These are phyloP conservation scores for Paxillus ammoniavirescens DNA, from an alignment of 768 basidiomycete species.

Conservation along the genomic window DNA sequence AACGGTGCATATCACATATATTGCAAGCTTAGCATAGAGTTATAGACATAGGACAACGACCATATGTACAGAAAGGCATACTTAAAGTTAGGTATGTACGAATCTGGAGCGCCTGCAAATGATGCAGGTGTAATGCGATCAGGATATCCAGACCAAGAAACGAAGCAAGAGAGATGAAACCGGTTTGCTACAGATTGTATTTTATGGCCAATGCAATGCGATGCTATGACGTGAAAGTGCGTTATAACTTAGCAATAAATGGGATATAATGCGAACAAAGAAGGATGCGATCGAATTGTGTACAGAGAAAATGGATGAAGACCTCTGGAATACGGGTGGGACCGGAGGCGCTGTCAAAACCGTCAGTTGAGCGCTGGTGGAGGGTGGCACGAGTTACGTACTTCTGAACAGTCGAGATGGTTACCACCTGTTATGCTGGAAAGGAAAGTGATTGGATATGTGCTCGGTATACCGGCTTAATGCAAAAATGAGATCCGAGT, in stretches of 20 bases:
- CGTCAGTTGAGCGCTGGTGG: neutral
- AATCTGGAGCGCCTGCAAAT: neutral
- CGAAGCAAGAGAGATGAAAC: neutral
- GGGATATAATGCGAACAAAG: constrained; percentile 4
- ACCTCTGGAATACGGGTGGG: neutral
- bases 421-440: neutral
- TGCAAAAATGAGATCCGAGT: neutral
- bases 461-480: neutral
- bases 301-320: neutral
- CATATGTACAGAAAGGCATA: neutral
- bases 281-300: neutral
- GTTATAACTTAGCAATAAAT: constrained; percentile 7
- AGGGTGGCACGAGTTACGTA: neutral
- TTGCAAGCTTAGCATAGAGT: neutral
- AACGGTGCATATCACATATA: neutral
- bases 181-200: constrained; percentile 3
- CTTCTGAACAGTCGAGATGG: constrained; percentile 1
- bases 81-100: neutral
- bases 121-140: neutral
- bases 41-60: neutral
- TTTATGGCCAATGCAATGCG: constrained; percentile 5
- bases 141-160: neutral
- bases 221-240: constrained; percentile 15
- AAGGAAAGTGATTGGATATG: neutral
- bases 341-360: neutral